Percentiles rank a stretch among this genome's conserved stretches.
phyloP scores from a whole-genome alignment of 257 asterid species.

The Echium plantagineum region DNA sequence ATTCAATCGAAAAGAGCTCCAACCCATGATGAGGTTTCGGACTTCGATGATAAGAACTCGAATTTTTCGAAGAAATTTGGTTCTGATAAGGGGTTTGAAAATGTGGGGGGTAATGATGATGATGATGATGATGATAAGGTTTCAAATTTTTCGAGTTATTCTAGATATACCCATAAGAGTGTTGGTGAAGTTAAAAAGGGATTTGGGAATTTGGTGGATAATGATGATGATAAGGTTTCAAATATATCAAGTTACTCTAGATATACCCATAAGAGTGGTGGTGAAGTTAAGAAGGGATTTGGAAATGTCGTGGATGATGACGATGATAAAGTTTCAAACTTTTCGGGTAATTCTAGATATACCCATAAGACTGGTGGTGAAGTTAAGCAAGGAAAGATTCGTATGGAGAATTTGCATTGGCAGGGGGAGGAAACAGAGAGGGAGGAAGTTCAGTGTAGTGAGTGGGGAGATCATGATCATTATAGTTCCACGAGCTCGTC shows the following conservation, averaged over 20 bases:
- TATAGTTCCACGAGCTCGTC: slow-evolving; percentile 46
- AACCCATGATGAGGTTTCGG: no score
- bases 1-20: slow-evolving; percentile 20
- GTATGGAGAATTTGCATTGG: slow-evolving; percentile 24
- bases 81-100: slow-evolving; percentile 6
- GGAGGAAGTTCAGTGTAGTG: slow-evolving; percentile 94
- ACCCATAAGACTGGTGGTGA: slow-evolving; percentile 15
- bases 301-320: slow-evolving; percentile 28
- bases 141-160: not conserved
- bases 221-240: slow-evolving; percentile 42
- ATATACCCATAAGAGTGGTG: slow-evolving; percentile 17
- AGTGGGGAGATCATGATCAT: slow-evolving; percentile 87
- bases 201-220: slow-evolving; percentile 24
- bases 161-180: slow-evolving; percentile 23
- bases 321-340: slow-evolving; percentile 49
- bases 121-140: slow-evolving; percentile 48
- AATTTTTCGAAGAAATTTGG: no score
- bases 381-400: slow-evolving; percentile 8
- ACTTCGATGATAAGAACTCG: not conserved
- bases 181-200: slow-evolving; percentile 3
- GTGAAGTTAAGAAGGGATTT: slow-evolving; percentile 3
- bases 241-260: slow-evolving; percentile 2
- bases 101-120: slow-evolving; percentile 28
- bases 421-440: slow-evolving; percentile 77
- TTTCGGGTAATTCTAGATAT: slow-evolving; percentile 41